Evolutionary conservation across 2,329 filamentous ascomycete species (phyloP), one percentile per base, ranked within the genome.

Genomic region (Exophiala mesophila): DNA sequence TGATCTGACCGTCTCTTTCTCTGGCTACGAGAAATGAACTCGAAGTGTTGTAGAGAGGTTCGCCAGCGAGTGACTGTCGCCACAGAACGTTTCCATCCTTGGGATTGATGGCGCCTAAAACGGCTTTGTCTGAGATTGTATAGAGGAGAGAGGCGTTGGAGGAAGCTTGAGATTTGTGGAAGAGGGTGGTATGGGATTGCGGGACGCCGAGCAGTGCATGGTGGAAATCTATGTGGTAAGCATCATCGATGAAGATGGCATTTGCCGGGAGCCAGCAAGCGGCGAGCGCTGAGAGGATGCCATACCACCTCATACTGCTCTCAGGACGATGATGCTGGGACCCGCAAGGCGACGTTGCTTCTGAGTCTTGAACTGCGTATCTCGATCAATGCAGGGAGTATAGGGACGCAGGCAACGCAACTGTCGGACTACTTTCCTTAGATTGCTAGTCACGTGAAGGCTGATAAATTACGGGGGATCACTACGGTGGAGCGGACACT

Each of bases 111-210:
- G 90, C 90, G 36, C 87, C 92, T 13, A 98, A 66, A 2, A 96
- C 77, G 26, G 82, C 80, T 36, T 88, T 76, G 44, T 96, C 86
- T 52, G 87, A 94, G 32, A 97, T 70, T 0, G 92, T 94, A 64
- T 96, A 98, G 39, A 98, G 75, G 26, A 98, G 74, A 40, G 86
- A 90, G 24, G 89, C 89, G 64, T 86, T 88, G 50, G 90, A 89
- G 55, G 82, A 78, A 50, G 78, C 75, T 58, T 84, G 77, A 28
- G 92, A 90, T 55, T 82, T 83, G 68, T 96, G 88, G 78, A 97
- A 97, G 76, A 97, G 94, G 55, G 90, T 96, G 48, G 87, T 85
- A 50, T 86, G 79, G 62, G 78, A 72, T 62, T 84, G 83, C 41
- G 92, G 88, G 26, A 86, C 69, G 59, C 92, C 92, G 58, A 98